Conservation (phyloP, 305 asterid species). For the Solanum hybrid region DNA sequence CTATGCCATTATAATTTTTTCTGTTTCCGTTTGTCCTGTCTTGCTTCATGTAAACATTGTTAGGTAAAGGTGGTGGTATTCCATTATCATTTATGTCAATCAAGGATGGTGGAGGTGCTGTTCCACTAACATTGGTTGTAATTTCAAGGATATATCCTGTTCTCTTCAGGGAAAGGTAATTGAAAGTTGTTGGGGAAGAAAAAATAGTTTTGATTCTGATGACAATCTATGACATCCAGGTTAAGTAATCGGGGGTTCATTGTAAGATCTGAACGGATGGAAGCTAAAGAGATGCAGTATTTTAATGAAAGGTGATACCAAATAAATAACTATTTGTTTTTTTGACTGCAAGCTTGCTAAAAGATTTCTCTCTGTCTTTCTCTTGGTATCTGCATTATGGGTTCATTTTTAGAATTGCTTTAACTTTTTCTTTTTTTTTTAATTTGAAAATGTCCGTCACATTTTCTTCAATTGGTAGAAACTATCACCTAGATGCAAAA, state of each 20-base stretch:
- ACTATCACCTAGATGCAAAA: not conserved
- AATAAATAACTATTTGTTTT: not conserved
- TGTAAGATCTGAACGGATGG: conserved; percentile 74
- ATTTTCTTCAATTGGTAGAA: not conserved
- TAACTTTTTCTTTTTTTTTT: not conserved
- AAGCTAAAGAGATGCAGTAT: conserved; percentile 45
- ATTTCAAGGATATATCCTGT: conserved; percentile 76
- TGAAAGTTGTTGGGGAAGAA: not conserved
- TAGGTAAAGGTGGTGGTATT: conserved; percentile 57
- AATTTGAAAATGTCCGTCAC: not conserved
- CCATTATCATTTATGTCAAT: conserved; percentile 87
- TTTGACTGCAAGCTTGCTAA: not conserved
- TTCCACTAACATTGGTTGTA: conserved; percentile 75
- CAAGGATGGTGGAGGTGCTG: conserved; percentile 74
- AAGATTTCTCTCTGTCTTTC: not conserved
- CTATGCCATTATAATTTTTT: not conserved
- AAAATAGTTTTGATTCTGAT: not conserved
- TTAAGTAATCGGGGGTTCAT: conserved; percentile 47
- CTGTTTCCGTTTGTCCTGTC: conserved; percentile 16
- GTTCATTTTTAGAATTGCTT: not conserved
- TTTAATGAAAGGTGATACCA: conserved; percentile 50
- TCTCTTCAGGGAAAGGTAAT: conserved; percentile 79
- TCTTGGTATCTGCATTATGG: not conserved
- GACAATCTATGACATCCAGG: conserved; percentile 28
- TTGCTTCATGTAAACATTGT: conserved; percentile 11